Base-by-base conservation (phyloP, 768 basidiomycete species). In the Leucocoprinus sp. region DNA sequence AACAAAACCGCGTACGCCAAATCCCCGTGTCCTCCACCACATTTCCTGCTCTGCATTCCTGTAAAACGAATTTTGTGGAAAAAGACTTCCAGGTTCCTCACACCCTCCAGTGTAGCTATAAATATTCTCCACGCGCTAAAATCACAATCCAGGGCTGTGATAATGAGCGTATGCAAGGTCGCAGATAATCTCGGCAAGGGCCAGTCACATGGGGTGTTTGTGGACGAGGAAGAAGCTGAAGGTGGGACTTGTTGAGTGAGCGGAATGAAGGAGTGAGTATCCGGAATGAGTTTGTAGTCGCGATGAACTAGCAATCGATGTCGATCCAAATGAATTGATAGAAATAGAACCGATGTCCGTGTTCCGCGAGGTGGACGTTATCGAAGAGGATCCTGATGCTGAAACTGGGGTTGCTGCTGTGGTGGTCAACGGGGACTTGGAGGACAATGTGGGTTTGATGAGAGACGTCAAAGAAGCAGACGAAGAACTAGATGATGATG, bases 141-240 rank as follows among this genome's bases (percentile, higher is more conserved):
- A 43, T 58, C 64, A 50, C 73, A 70, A 15, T 72, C 68, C 4
- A 78, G 59, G 5, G 70, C 70, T 3, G 61, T 61, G 21, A 76
- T 62, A 23, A 60, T 56, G 19, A 75, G 60, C 2, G 58, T 60
- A 15, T 70, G 60, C 22, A 72, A 31, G 38, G 45, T 27, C 38
- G 38, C 40, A n/a, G 45, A 12, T 18, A 47, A 18, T n/a, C 23
- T 40, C 31, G 45, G 45, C 22, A 47, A 17, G 12, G 45, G 45
- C 29, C 31, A n/a, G n/a, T n/a, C n/a, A n/a, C n/a, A n/a, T n/a
- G n/a, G n/a, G 15, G 28, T 31, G 45, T 7, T 40, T 47, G 24
- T 39, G n/a, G n/a, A n/a, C n/a, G n/a, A n/a, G n/a, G n/a, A n/a
- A n/a, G n/a, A n/a, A n/a, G n/a, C n/a, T n/a, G n/a, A n/a, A n/a